Percentiles rank a stretch among this genome's conserved stretches.
phyloP scores from a whole-genome alignment of 1,139 yeast species.

The Zygoascus sp. region DNA sequence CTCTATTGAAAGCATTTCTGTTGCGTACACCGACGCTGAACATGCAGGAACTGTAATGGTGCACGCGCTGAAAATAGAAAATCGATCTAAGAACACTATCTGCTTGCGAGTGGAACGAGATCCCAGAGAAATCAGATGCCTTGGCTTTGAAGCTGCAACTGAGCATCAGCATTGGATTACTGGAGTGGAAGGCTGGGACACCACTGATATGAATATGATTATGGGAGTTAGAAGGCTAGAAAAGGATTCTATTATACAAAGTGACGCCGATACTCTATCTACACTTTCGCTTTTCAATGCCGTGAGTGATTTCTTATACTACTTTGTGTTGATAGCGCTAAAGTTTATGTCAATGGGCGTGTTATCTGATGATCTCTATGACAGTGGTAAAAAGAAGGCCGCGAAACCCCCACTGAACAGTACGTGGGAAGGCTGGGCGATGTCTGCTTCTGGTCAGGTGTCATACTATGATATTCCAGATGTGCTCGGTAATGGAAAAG shows the following conservation, averaged over 20 bases:
- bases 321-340: not conserved
- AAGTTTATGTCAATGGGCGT: not conserved
- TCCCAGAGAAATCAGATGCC: constrained; percentile 82
- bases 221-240: constrained; percentile 60
- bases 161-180: constrained; percentile 68
- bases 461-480: constrained; percentile 59
- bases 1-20: constrained; percentile 64
- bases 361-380: not conserved
- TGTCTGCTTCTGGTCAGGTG: constrained; percentile 60
- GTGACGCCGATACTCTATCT: not conserved
- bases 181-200: constrained; percentile 69
- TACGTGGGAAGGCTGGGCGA: constrained; percentile 78
- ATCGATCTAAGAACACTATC: constrained; percentile 71
- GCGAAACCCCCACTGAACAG: constrained; percentile 25
- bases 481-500: constrained; percentile 27
- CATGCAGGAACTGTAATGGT: constrained; percentile 52
- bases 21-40: constrained; percentile 63
- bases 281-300: not conserved
- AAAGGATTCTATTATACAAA: not conserved
- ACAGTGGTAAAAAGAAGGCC: not conserved
- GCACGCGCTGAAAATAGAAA: constrained; percentile 70
- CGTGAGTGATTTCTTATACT: not conserved
- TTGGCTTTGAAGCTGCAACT: constrained; percentile 71
- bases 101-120: constrained; percentile 90
- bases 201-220: constrained; percentile 70